Base-by-base conservation (phyloP, 768 basidiomycete genomes). In the Albatrellus ellisii region DNA sequence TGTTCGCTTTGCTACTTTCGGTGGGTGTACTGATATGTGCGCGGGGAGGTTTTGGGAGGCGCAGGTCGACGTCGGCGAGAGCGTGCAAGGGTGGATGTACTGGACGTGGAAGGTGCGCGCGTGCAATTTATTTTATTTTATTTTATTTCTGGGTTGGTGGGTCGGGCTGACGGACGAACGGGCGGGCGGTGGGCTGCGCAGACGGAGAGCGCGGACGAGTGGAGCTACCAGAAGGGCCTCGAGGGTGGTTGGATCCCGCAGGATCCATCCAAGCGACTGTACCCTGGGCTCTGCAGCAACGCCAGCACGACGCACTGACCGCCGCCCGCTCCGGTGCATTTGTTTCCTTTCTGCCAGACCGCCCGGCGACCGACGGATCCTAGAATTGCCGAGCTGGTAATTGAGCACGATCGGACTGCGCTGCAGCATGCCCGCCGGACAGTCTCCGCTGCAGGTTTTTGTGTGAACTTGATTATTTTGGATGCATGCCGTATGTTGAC, bases 51-150 rank as follows among this genome's bases (percentile, higher is more conserved):
- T 82, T 50, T 90, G 79, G 70, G 86, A 90, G 54, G 77, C 76
- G 4, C 87, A 89, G 59, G 74, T 79, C 11, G 72, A 71, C 44
- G 67, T 83, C 39, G 85, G 79, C 17, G 86, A 89, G 59, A 65
- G 64, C 26, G 69, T 77, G 11, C 68, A 74, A 33, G 80, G 82
- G 15, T 84, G 82, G 81, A 63, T 80, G 4, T 81, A 68, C 49
- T 83, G 80, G 79, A 74, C 81, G 6, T 84, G 82, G 82, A 84
- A 83, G 70, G 79, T 75, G n/a, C n/a, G n/a, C n/a, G n/a, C n/a
- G n/a, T n/a, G n/a, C n/a, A n/a, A n/a, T n/a, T n/a, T n/a, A n/a
- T n/a, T n/a, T n/a, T n/a, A n/a, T n/a, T n/a, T n/a, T n/a, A n/a
- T n/a, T n/a, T n/a, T n/a, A n/a, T n/a, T n/a, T n/a, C n/a, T n/a